Base-by-base conservation (phyloP, 306 rosid species). In the Hylodesmum podocarpum region DNA sequence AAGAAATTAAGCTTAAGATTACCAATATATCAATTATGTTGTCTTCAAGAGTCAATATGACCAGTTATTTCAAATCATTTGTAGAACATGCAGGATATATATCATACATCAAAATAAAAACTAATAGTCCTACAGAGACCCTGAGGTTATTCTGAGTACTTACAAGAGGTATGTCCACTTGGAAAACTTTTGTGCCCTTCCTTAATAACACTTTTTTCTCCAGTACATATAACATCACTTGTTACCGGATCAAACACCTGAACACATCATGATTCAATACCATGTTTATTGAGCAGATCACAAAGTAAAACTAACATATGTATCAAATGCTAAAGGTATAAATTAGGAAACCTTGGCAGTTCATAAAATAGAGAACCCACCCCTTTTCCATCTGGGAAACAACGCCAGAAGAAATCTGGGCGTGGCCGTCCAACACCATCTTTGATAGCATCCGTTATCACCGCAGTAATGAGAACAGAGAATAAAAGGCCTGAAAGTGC, bases 161-260 rank as follows among this genome's bases (percentile, higher is more conserved):
- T 87, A 92, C 97, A 81, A 49, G 96, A 90, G 78, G 97, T 88
- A 82, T 92, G 97, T 29, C 97, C 97, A 41, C 97, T 90, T 1
- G 97, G 97, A 84, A 92, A 92, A 77, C 96, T 90, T 86, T 92
- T 92, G 87, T 92, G 85, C 66, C 96, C 96, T 85, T 92, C 97
- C 79, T 84, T 92, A 43, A 90, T 81, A 75, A 90, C 89, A 81
- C 66, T 66, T 80, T 75, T 89, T 18, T 16, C 27, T 62, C 97
- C 97, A 49, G 87, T 82, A 74, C 96, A 90, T 55, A 67, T 67
- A 44, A 89, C 96, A 76, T 83, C 71, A 22, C 64, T 63, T 46
- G 92, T 88, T 49, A 36, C 11, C 31, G 58, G 70, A 78, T 90
- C 83, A 80, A 87, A 90, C 43, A 75, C 86, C 97, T 92, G 87